Conservation (phyloP, 202 grass and related monocot genomes). For the Schoenoplectus triqueter region DNA sequence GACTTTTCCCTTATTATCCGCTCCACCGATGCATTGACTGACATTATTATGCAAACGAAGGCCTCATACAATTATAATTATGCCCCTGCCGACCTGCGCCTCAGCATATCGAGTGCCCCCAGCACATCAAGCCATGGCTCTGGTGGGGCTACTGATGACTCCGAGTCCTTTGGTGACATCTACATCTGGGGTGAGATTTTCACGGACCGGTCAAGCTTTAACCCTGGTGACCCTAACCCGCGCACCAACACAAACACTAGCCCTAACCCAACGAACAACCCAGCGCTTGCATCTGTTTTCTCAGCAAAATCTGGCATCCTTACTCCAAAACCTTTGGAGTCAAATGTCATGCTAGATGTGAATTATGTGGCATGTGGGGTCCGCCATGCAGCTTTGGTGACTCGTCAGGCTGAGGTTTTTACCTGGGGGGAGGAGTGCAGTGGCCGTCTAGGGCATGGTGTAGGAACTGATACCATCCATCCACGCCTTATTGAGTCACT, state of each 20-base stretch:
- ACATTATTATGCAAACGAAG: constrained; percentile 94
- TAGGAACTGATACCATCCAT: constrained; percentile 65
- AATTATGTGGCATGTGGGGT: constrained; percentile 83
- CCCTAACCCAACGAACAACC: constrained; percentile 47
- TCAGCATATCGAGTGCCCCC: constrained; percentile 90
- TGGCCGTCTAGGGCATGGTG: constrained; percentile 83
- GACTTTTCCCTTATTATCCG: constrained; percentile 60
- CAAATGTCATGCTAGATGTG: constrained; percentile 97
- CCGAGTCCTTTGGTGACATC: constrained; percentile 90
- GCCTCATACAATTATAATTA: constrained; percentile 27
- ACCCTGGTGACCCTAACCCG: constrained; percentile 49
- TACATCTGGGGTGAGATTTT: constrained; percentile 98
- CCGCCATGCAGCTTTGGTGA: constrained; percentile 83
- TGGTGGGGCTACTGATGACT: constrained; percentile 86
- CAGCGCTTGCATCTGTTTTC: constrained; percentile 52
- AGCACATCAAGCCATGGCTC: constrained; percentile 93
- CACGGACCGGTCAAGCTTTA: constrained; percentile 51
- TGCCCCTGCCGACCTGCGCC: constrained; percentile 76
- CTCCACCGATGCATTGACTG: constrained; percentile 77
- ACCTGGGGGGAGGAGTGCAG: constrained; percentile 95
- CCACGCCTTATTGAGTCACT: constrained; percentile 82
- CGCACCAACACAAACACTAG: constrained; percentile 34
- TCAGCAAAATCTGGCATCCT: constrained; percentile 61
- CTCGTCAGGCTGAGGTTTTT: constrained; percentile 88
- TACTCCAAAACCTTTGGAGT: constrained; percentile 94